Evolutionary conservation across 140 eudicot species (phyloP).

Genomic region (Oenanthe javanica): DNA sequence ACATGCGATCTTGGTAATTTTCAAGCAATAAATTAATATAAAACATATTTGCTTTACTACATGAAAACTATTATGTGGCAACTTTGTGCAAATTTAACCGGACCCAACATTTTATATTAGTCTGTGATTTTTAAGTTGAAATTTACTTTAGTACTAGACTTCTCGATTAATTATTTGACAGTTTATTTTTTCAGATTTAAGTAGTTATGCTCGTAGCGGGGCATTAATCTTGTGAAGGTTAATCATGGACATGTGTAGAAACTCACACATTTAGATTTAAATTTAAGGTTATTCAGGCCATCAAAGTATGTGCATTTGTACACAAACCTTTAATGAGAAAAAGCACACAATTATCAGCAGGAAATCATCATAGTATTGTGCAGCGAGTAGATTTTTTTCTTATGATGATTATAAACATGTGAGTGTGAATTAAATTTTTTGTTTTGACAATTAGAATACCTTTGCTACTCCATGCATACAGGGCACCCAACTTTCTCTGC

Average conservation of each 20-base stretch:
- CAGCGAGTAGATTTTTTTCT: neutral
- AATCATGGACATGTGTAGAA: neutral
- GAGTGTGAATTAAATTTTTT: constrained; percentile 2
- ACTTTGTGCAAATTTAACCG: no score
- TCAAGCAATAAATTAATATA: no score
- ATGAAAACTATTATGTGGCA: no score
- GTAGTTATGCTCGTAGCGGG: neutral
- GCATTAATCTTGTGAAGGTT: neutral
- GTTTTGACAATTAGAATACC: neutral
- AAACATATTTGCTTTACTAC: no score
- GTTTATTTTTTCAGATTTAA: no score
- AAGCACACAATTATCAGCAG: no score
- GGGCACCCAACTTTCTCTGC: constrained; percentile 76
- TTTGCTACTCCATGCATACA: constrained; percentile 29
- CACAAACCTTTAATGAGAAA: neutral
- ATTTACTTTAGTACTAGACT: no score
- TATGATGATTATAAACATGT: neutral
- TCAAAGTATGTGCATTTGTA: neutral
- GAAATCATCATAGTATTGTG: neutral
- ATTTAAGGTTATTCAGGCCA: no score
- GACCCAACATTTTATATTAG: no score
- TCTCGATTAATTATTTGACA: neutral
- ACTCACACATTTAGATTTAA: neutral
- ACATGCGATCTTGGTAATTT: no score
- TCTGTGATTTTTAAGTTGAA: no score